A percentile compares a stretch with the other conserved stretches of the same genome.
These are phyloP conservation scores for Austroboletus niveus DNA, from an alignment of 1,284 basidiomycete species.

Conservation along the genomic window DNA sequence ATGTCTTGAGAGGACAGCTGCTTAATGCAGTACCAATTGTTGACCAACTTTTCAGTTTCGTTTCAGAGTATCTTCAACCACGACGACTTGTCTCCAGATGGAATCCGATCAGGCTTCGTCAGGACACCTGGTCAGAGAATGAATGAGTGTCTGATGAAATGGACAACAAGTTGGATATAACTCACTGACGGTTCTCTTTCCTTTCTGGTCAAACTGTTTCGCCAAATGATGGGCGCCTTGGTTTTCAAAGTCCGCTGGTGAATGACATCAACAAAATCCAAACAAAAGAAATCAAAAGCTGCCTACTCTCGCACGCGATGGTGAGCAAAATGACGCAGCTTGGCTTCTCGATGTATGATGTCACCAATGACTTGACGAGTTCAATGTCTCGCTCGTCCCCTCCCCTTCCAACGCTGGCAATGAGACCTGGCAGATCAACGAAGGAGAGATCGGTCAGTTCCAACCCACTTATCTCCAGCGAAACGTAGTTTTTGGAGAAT, in stretches of 20 bases:
- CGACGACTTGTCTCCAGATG: slow-evolving; percentile 51
- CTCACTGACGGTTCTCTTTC: slow-evolving; percentile 68
- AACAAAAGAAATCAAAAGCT: neutral
- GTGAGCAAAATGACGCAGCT: slow-evolving; percentile 71
- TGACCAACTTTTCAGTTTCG: slow-evolving; percentile 51
- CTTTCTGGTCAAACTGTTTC: slow-evolving; percentile 53
- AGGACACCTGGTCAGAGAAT: slow-evolving; percentile 55
- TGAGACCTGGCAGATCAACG: slow-evolving; percentile 53
- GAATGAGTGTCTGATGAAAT: too few species aligned
- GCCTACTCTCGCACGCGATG: slow-evolving; percentile 67
- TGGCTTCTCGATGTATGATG: slow-evolving; percentile 56
- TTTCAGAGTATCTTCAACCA: slow-evolving; percentile 64
- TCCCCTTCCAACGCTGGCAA: slow-evolving; percentile 53
- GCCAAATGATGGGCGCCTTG: slow-evolving; percentile 64
- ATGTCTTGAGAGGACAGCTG: slow-evolving; percentile 62
- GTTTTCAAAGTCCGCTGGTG: slow-evolving; percentile 71
- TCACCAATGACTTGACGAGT: slow-evolving; percentile 60
- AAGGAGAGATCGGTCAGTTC: slow-evolving; percentile 74
- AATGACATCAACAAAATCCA: neutral
- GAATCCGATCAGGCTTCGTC: slow-evolving; percentile 79
- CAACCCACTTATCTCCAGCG: slow-evolving; percentile 62
- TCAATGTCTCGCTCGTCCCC: slow-evolving; percentile 56
- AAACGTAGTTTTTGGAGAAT: slow-evolving; percentile 66
- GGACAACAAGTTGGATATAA: neutral
- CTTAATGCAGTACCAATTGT: slow-evolving; percentile 76